Evolutionary conservation across 108 stramenopile species (phyloP), one percentile per base, ranked within the genome.

Genomic region (Cyclotella sp.): DNA sequence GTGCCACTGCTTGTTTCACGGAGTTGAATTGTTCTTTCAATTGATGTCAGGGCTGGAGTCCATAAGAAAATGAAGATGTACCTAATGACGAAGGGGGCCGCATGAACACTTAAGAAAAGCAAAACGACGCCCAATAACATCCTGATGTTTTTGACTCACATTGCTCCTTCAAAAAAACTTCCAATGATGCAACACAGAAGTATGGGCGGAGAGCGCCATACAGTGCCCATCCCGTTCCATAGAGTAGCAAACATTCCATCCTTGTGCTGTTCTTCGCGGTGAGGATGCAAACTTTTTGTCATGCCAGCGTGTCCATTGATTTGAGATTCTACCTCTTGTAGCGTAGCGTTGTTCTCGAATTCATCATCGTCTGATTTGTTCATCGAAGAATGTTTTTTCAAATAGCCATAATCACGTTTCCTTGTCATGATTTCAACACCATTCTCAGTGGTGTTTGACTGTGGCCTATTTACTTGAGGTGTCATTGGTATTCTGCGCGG

Each of bases 1-100:
- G 6, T 18, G 41, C 46, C 47, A 45, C 30, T 29, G 16, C 5
- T 57, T 22, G 6, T 40, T 16, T 58, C 64, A 43, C 39, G 43
- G 29, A 34, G 57, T 15, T 63, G 55, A 18, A 81, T 55, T 27
- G 57, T 54, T 28, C 30, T 52, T 74, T 81, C 68, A 43, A 81
- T 73, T 0, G 73, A 86, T 60, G 73, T 87, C 26, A 97, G 79
- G 9, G 93, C 84, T 10, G 98, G 98, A 15, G 97, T 97, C 98
- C 98, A 99, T 84, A 95, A 80, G 72, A 98, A 97, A 22, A 99
- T 96, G 78, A 97, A 99, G 43, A 96, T 88, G 84, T 97, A 97
- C 61, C 61, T 62, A 40, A 40, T 2, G 3, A 26, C 30, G 16
- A 62, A 15, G 3, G 15, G 13, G 16, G 49, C 3, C 16, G 8